phyloP scores from a whole-genome alignment of 1,284 basidiomycete species.

The Mycosarcoma maydis region DNA sequence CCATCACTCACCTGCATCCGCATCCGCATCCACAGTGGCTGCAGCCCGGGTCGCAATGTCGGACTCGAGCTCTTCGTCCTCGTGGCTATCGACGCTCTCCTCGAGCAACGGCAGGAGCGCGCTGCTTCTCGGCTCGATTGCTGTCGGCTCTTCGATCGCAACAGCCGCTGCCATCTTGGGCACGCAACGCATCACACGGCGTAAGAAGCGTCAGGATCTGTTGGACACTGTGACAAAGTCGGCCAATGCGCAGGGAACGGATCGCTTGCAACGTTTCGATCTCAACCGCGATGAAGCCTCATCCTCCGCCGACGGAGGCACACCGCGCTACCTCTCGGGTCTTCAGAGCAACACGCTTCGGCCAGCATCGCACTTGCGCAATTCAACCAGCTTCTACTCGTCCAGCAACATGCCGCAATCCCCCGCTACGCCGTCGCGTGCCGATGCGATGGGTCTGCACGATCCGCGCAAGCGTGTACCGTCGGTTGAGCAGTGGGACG shows the following conservation, averaged over 20 bases:
- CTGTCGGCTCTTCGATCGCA: constrained; percentile 54
- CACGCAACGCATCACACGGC: constrained; percentile 43
- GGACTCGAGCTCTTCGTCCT: constrained; percentile 27
- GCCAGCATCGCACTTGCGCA: constrained; percentile 31
- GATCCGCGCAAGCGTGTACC: constrained; percentile 33
- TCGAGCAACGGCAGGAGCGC: constrained; percentile 31
- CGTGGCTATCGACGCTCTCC: constrained; percentile 33
- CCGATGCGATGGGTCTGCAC: constrained; percentile 14
- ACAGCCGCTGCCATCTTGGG: constrained; percentile 52
- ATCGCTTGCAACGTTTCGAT: constrained; percentile 41
- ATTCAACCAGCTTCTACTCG: constrained; percentile 35
- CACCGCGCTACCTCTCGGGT: constrained; percentile 51
- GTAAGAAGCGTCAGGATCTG: constrained; percentile 44
- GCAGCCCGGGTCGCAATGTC: constrained; percentile 10
- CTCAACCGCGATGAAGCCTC: constrained; percentile 31
- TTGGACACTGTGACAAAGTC: constrained; percentile 42
- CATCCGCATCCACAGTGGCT: too few relatives aligned
- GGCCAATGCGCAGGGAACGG: constrained; percentile 22
- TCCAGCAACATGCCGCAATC: constrained; percentile 19
- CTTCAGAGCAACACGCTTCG: constrained; percentile 33
- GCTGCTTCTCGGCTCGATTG: constrained; percentile 46
- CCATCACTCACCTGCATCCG: too few relatives aligned
- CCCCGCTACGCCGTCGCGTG: constrained; percentile 24
- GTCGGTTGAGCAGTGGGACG: constrained; percentile 54
- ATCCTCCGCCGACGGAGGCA: constrained; percentile 45